phyloP scores from a whole-genome alignment of 192 early-diverging fungal species.

The Borealophlyctis nickersoniae region DNA sequence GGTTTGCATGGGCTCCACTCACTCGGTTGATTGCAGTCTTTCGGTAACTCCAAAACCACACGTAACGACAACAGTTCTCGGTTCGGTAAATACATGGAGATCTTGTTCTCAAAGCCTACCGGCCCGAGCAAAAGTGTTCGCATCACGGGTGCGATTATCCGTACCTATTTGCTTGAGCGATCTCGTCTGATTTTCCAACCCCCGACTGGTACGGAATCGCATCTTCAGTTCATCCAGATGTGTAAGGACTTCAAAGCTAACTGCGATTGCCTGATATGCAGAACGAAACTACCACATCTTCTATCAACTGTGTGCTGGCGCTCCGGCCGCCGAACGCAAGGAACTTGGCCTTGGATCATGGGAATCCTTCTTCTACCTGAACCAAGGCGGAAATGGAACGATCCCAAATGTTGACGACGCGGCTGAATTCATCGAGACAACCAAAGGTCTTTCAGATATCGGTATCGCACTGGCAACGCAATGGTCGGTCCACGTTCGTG shows the following conservation, averaged over 20 bases:
- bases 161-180: constrained; percentile 94
- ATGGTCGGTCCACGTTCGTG: constrained; percentile 47
- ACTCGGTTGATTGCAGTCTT: constrained; percentile 50
- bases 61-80: constrained; percentile 98
- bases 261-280: background rate
- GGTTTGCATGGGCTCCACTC: background rate
- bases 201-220: constrained; percentile 35
- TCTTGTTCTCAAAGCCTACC: constrained; percentile 77
- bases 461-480: constrained; percentile 81
- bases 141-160: constrained; percentile 91
- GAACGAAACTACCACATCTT: constrained; percentile 99
- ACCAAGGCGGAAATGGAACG: constrained; percentile 73
- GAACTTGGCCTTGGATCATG: constrained; percentile 76
- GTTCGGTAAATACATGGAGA: constrained; percentile 98
- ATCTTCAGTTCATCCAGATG: too few relatives aligned
- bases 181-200: constrained; percentile 96
- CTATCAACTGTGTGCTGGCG: constrained; percentile 95
- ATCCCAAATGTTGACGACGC: constrained; percentile 90
- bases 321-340: constrained; percentile 76
- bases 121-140: constrained; percentile 42
- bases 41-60: constrained; percentile 99
- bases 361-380: constrained; percentile 80
- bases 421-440: constrained; percentile 85
- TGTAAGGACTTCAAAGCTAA: too few relatives aligned
- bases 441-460: constrained; percentile 77